phyloP scores from a whole-genome alignment of 108 stramenopile species.

The Asterionellopsis glacialis region DNA sequence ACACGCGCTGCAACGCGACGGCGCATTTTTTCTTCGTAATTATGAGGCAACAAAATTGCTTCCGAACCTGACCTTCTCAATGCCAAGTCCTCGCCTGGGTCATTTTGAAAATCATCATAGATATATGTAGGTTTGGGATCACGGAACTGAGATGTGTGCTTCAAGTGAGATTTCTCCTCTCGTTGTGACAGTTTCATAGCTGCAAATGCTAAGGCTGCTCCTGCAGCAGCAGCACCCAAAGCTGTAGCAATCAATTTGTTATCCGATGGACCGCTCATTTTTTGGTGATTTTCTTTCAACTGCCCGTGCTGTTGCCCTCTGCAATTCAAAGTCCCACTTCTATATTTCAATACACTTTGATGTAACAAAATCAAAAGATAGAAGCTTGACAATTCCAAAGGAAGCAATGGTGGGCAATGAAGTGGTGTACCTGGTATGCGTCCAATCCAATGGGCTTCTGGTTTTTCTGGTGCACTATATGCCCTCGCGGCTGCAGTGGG shows the following conservation, averaged over 20 bases:
- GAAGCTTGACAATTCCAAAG: too few species aligned
- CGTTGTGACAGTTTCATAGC: slow-evolving; percentile 35
- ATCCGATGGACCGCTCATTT: not conserved
- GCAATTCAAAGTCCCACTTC: too few species aligned
- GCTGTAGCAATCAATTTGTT: slow-evolving; percentile 43
- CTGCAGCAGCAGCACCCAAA: slow-evolving; percentile 48
- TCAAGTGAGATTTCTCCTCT: not conserved
- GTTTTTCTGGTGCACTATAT: too few species aligned
- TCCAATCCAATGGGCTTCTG: too few species aligned
- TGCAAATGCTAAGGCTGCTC: slow-evolving; percentile 43
- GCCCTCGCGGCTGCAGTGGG: too few species aligned
- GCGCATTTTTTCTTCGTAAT: slow-evolving; percentile 88
- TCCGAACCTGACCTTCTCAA: not conserved
- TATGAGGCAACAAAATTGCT: slow-evolving; percentile 69
- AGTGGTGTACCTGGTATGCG: too few species aligned
- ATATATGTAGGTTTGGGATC: slow-evolving; percentile 9
- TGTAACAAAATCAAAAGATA: too few species aligned
- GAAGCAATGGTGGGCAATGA: too few species aligned
- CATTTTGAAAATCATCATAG: slow-evolving; percentile 7
- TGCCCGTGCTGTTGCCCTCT: too few species aligned
- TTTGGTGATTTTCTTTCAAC: too few species aligned
- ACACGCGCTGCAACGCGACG: slow-evolving; percentile 77
- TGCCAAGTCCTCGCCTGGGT: not conserved
- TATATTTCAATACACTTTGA: too few species aligned
- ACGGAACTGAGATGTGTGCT: not conserved